Conservation (phyloP, 441 rosid genomes). For the Croton setiger region DNA sequence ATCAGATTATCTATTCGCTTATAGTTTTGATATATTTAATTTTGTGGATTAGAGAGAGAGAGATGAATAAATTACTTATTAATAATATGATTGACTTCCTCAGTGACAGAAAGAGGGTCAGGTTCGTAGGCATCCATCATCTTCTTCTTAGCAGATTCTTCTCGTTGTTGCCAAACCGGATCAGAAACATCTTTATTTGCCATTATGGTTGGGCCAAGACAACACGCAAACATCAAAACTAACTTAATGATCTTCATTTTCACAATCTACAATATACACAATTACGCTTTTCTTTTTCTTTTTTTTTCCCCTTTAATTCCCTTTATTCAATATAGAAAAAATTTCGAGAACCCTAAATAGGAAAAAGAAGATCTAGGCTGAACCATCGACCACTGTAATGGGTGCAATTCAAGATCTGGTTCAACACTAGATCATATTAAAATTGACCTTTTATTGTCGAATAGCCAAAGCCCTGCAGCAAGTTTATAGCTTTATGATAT, state of each 20-base stretch:
- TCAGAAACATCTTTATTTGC: constrained; percentile 16
- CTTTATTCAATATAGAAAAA: too few species aligned
- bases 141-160: constrained; percentile 24
- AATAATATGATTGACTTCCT: constrained; percentile 32
- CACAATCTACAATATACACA: not conserved
- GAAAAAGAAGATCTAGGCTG: not conserved
- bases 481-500: not conserved
- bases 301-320: not conserved
- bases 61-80: constrained; percentile 17
- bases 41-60: not conserved
- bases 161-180: constrained; percentile 32
- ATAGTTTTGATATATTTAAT: too few species aligned
- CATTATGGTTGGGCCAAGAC: constrained; percentile 16
- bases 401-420: not conserved
- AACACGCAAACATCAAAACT: constrained; percentile 9
- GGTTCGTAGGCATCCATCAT: constrained; percentile 33
- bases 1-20: too few species aligned
- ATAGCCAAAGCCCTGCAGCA: not conserved
- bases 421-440: constrained; percentile 13
- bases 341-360: not conserved
- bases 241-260: constrained; percentile 20
- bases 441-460: not conserved
- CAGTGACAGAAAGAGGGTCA: constrained; percentile 37
- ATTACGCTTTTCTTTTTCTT: not conserved
- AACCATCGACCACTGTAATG: not conserved